phyloP scores from a whole-genome alignment of 306 rosid species.

The Geum urbanum region DNA sequence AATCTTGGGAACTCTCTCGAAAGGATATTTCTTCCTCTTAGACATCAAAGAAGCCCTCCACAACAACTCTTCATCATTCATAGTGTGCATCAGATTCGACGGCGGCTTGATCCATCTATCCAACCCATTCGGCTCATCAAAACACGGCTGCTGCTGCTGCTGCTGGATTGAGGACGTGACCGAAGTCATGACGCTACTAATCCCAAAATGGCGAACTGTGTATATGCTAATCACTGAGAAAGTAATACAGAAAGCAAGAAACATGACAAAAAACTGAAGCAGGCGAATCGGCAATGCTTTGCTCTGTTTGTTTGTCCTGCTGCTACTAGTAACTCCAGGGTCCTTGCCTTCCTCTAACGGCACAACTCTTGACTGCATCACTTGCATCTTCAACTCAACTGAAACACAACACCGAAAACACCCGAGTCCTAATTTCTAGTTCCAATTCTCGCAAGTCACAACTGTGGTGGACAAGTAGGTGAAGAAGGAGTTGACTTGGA shows the following conservation, averaged over 20 bases:
- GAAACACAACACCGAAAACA: constrained; percentile 14
- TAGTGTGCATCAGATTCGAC: constrained; percentile 50
- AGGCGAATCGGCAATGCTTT: constrained; percentile 64
- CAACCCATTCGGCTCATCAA: constrained; percentile 47
- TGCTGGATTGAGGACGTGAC: constrained; percentile 40
- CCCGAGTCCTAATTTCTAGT: not conserved
- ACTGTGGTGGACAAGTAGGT: not conserved
- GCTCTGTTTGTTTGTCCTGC: constrained; percentile 32
- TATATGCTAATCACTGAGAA: constrained; percentile 67
- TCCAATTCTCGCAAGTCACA: constrained; percentile 1
- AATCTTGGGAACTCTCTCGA: constrained; percentile 70
- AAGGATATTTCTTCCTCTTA: constrained; percentile 59
- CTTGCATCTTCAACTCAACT: constrained; percentile 51
- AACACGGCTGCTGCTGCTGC: constrained; percentile 45
- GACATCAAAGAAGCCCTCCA: constrained; percentile 86
- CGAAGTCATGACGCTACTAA: constrained; percentile 43
- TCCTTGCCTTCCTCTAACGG: constrained; percentile 77
- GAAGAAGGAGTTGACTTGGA: not conserved
- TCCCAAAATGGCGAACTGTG: constrained; percentile 70
- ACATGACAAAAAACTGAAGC: constrained; percentile 52
- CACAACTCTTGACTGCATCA: constrained; percentile 69
- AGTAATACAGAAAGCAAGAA: constrained; percentile 54
- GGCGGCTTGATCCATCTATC: constrained; percentile 66
- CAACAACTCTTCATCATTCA: constrained; percentile 66
- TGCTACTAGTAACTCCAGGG: constrained; percentile 24